Evolutionary conservation across 441 rosid species (phyloP).

Genomic region (Gossypium schwendimanii): DNA sequence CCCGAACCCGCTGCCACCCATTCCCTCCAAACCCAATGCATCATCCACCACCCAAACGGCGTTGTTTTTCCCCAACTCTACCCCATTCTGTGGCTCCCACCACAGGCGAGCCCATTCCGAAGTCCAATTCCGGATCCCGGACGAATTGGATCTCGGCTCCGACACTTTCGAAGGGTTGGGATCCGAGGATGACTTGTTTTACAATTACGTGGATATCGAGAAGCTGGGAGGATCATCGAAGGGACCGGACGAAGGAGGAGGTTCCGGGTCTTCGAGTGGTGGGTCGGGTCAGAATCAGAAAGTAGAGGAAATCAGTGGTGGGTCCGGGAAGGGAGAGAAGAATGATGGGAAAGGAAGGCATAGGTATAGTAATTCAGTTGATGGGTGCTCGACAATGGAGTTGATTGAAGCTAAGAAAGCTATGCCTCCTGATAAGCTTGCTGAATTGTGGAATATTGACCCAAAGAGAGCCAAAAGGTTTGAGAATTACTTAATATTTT

Average conservation of each 20-base stretch:
- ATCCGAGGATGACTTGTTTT: constrained; percentile 79
- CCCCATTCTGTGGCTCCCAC: constrained; percentile 35
- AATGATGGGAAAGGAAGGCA: constrained; percentile 39
- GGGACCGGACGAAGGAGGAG: constrained; percentile 33
- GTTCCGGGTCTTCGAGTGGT: constrained; percentile 18
- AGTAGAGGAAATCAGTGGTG: constrained; percentile 7
- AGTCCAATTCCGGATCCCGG: constrained; percentile 66
- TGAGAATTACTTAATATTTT: neutral
- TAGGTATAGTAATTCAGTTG: constrained; percentile 71
- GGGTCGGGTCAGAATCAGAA: constrained; percentile 12
- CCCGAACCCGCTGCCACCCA: constrained; percentile 14
- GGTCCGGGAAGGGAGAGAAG: constrained; percentile 13
- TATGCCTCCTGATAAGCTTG: constrained; percentile 85
- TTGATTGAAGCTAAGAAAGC: constrained; percentile 88
- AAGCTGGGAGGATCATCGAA: constrained; percentile 58
- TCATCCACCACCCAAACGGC: neutral
- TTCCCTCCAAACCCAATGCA: neutral
- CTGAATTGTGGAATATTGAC: constrained; percentile 73
- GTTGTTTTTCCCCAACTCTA: constrained; percentile 13
- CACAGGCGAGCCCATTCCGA: constrained; percentile 81
- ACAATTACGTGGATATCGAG: constrained; percentile 75
- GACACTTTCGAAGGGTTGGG: constrained; percentile 62
- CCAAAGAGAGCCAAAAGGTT: constrained; percentile 93
- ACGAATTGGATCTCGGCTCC: constrained; percentile 64
- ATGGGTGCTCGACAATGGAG: constrained; percentile 57